These are phyloP conservation scores for Lasiosphaeria miniovina DNA, from an alignment of 495 filamentous ascomycete genomes.

Conservation along the genomic window DNA sequence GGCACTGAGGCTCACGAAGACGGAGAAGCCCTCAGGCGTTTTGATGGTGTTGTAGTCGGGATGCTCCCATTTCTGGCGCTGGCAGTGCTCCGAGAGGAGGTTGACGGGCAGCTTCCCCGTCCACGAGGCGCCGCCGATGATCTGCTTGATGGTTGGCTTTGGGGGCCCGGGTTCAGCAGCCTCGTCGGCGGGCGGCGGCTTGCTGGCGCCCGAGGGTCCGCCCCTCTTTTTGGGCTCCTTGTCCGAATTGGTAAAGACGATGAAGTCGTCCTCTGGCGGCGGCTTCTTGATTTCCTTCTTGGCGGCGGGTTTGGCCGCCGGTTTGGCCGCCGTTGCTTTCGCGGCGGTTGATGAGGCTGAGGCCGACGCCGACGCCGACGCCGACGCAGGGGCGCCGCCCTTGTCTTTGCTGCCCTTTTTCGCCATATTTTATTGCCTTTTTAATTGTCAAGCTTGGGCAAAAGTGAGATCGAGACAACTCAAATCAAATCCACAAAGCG, in stretches of 20 bases:
- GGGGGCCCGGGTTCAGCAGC: constrained; percentile 50
- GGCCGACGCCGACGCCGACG: constrained; percentile 11
- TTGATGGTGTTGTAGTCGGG: constrained; percentile 74
- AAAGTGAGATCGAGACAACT: neutral
- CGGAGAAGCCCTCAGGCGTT: constrained; percentile 63
- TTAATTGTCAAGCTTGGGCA: neutral
- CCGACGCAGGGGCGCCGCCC: constrained; percentile 38
- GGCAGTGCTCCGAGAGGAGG: constrained; percentile 88
- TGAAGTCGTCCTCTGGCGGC: constrained; percentile 57
- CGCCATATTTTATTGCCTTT: neutral
- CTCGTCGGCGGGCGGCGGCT: constrained; percentile 27
- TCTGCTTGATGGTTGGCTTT: constrained; percentile 74
- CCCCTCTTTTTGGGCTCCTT: constrained; percentile 54
- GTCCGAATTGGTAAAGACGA: constrained; percentile 63
- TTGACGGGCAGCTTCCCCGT: constrained; percentile 95
- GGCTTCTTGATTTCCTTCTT: constrained; percentile 35
- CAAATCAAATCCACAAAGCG: no score
- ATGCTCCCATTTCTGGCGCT: constrained; percentile 91
- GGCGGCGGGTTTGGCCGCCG: constrained; percentile 18
- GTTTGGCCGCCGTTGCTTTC: constrained; percentile 22
- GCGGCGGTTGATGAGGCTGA: constrained; percentile 4
- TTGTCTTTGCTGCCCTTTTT: constrained; percentile 43
- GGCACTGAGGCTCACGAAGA: constrained; percentile 71
- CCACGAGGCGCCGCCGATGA: constrained; percentile 96
- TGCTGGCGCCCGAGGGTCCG: constrained; percentile 26